Conservation (phyloP, 192 early-diverging fungal species). For the Coemansia sp. region DNA sequence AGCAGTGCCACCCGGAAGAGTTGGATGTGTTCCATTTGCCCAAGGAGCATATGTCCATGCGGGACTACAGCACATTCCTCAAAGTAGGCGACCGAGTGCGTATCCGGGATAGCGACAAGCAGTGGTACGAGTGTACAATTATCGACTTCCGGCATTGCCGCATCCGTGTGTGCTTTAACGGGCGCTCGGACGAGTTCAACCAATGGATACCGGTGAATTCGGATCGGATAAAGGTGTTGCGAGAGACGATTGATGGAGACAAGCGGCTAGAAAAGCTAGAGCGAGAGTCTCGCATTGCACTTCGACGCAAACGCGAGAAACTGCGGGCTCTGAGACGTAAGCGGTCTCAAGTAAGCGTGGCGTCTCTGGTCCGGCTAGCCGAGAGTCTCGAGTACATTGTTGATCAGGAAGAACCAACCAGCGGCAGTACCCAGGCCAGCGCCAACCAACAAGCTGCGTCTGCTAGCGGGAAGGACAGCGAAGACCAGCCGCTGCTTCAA, state of each 20-base stretch:
- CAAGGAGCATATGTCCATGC: slow-evolving; percentile 42
- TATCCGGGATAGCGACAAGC: slow-evolving; percentile 46
- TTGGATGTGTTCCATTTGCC: slow-evolving; percentile 40
- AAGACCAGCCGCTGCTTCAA: slow-evolving; percentile 36
- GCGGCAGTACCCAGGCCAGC: neutral
- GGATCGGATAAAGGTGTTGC: slow-evolving; percentile 45
- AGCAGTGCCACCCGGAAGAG: slow-evolving; percentile 15
- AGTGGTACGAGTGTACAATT: slow-evolving; percentile 52
- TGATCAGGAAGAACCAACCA: slow-evolving; percentile 10
- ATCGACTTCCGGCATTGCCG: slow-evolving; percentile 41
- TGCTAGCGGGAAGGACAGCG: slow-evolving; percentile 5
- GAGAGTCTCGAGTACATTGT: slow-evolving; percentile 51
- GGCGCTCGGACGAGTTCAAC: slow-evolving; percentile 34
- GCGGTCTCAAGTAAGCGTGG: slow-evolving; percentile 13
- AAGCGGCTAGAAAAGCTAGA: slow-evolving; percentile 38
- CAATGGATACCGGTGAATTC: slow-evolving; percentile 52
- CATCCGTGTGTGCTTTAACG: slow-evolving; percentile 44
- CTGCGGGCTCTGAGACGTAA: slow-evolving; percentile 22
- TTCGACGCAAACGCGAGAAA: slow-evolving; percentile 26
- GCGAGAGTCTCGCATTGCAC: slow-evolving; percentile 22
- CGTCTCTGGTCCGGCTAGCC: slow-evolving; percentile 37
- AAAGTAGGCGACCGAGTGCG: slow-evolving; percentile 37
- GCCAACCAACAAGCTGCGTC: neutral
- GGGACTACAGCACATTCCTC: slow-evolving; percentile 47
- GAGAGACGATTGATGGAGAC: slow-evolving; percentile 33